A percentile compares a stretch with the other conserved stretches of the same genome.
These are phyloP conservation scores for Ceratocystis alfenasii DNA, from an alignment of 2,329 filamentous ascomycete genomes.

Conservation along the genomic window DNA sequence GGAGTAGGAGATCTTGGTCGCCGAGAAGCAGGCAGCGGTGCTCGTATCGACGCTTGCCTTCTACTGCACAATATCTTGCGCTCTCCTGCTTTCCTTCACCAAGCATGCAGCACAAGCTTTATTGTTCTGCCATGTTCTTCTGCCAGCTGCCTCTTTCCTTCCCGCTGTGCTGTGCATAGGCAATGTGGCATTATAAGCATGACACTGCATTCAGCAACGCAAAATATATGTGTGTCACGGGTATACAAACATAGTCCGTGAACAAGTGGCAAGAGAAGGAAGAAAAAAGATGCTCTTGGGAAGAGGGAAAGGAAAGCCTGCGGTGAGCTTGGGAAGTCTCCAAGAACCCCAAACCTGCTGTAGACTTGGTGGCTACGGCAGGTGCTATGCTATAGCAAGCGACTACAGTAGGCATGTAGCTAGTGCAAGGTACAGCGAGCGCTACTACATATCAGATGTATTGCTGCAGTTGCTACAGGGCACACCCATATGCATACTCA, in stretches of 20 bases:
- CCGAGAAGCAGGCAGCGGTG: too few relatives aligned
- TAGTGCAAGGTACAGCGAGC: too few relatives aligned
- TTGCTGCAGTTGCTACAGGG: too few relatives aligned
- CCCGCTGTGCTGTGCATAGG: constrained; percentile 5
- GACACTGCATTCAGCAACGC: constrained; percentile 7
- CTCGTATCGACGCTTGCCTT: not conserved
- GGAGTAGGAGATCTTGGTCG: not conserved
- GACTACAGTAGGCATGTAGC: too few relatives aligned
- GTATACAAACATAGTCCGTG: not conserved
- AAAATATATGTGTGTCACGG: not conserved
- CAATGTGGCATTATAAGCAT: constrained; percentile 5
- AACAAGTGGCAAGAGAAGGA: not conserved
- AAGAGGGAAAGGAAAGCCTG: too few relatives aligned
- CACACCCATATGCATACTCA: too few relatives aligned
- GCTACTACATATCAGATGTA: too few relatives aligned
- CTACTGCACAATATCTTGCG: not conserved
- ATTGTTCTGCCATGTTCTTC: not conserved
- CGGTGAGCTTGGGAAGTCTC: not conserved
- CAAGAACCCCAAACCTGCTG: not conserved
- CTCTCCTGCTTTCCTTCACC: not conserved
- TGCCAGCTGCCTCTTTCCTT: constrained; percentile 5
- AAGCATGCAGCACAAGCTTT: not conserved
- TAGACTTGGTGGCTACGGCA: not conserved
- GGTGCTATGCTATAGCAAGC: too few relatives aligned
- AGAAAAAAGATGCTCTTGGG: not conserved